Evolutionary conservation across 2,329 filamentous ascomycete genomes (phyloP), one percentile per base, ranked within the genome.

Genomic region (Arthroderma uncinatum): DNA sequence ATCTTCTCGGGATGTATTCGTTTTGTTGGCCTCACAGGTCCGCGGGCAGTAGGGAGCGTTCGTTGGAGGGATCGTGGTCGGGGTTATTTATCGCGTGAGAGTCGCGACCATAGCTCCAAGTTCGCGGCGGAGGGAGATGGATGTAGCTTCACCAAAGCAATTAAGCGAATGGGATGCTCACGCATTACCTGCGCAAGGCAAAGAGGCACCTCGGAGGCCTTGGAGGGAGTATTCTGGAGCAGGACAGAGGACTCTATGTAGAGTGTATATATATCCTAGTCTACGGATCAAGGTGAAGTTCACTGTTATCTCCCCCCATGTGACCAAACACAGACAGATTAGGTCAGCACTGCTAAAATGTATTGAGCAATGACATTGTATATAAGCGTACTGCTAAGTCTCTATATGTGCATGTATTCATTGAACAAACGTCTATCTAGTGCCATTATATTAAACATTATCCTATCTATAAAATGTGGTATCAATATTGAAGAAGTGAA

Each of bases 401-500:
- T 37, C 9, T 12, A 9, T 19, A 42, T 37, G 34, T 50, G n/a
- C 25, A 50, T 50, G 25, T 9, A 33, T 33, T 30, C 47, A 19
- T 33, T 8, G 47, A 50, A 33, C 34, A 9, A n/a, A 9, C 12
- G 28, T 33, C 25, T 50, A 50, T 50, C 47, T 33, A 33, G 47
- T 33, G 47, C 47, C 47, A 33, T 50, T 28, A 33, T 50, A 50
- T 50, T 50, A 50, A 50, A 50, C 47, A 50, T 50, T 50, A 50
- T 30, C 12, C 4, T 30, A 50, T 16, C n/a, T 50, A 12, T 33
- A 50, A 48, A 50, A 50, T 12, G 47, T 50, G 47, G 47, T 50
- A 50, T 50, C 47, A 50, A 50, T 50, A 50, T 21, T 50, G 47
- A 16, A 50, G 47, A 50, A 50, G 47, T n/a, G 47, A 50, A 50